Conservation (phyloP, 2,329 filamentous ascomycete genomes). For the Aspergillus candidus region DNA sequence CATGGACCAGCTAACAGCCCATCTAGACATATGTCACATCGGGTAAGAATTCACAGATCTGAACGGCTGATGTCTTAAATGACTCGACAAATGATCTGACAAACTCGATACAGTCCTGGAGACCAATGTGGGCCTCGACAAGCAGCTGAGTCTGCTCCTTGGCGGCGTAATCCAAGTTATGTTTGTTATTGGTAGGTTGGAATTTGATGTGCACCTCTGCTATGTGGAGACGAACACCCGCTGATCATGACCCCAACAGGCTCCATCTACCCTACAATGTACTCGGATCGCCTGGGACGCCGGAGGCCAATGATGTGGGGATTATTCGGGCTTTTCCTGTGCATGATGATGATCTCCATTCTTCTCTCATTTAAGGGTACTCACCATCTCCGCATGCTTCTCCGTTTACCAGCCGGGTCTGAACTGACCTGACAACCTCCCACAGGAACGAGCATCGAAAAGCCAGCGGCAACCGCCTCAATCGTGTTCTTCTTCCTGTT, state of each 20-base stretch:
- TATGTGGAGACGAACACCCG: background rate
- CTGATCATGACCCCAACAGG: constrained; percentile 19
- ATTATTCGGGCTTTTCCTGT: constrained; percentile 30
- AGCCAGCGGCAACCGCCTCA: constrained; percentile 40
- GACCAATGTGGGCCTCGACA: constrained; percentile 41
- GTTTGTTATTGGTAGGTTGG: constrained; percentile 23
- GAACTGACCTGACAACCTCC: background rate
- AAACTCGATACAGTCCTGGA: constrained; percentile 30
- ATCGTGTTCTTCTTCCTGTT: constrained; percentile 47
- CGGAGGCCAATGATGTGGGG: constrained; percentile 35
- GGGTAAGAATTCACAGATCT: constrained; percentile 8
- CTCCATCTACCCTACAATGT: constrained; percentile 42
- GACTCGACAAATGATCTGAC: background rate
- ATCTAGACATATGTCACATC: constrained; percentile 22
- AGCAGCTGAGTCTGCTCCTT: constrained; percentile 42
- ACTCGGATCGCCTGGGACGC: constrained; percentile 39
- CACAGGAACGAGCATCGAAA: constrained; percentile 25
- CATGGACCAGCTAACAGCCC: background rate
- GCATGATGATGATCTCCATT: constrained; percentile 38
- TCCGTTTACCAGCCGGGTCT: background rate
- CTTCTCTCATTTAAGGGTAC: constrained; percentile 40
- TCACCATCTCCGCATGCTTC: background rate
- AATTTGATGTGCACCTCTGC: background rate
- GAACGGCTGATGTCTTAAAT: too few species aligned
- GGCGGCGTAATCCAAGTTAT: constrained; percentile 38